Evolutionary conservation across 352 stramenopile species (phyloP), one percentile per base, ranked within the genome.

Genomic region (Pythium aristosporum): DNA sequence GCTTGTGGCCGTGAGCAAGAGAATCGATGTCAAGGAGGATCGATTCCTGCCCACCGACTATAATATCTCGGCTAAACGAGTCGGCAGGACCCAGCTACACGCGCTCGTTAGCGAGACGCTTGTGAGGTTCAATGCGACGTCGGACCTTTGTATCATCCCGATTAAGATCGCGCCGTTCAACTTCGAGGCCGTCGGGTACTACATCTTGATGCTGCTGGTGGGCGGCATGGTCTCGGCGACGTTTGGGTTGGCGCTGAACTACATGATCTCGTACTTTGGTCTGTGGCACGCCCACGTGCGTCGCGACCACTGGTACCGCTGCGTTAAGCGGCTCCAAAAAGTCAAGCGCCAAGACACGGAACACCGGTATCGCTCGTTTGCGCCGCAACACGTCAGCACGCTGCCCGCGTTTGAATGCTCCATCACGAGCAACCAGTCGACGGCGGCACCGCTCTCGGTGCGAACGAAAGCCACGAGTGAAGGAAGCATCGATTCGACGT

Each of bases 221-320:
- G 87, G 85, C 39, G 86, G 81, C 51, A 84, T 95, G 42, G 71
- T 95, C 30, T 78, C 82, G 8, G 80, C 87, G 2, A 69, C 80
- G 9, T 73, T 75, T 20, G 81, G 87, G 75, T 76, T 95, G 5
- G 59, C 75, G 15, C 70, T 76, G 42, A 94, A 95, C 52, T 95
- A 94, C 64, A 64, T 95, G 50, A 79, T 92, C 39, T 91, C 80
- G 43, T 92, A 82, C 60, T 57, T 91, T 32, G 87, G 87, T 11
- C 48, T 95, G 18, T 95, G 84, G 87, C 87, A 95, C 41, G 81
- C 87, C 0, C 87, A 95, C 41, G 85, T 95, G 20, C 85, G 87
- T 41, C 74, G 87, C 61, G 87, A 95, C 50, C 77, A 92, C 63
- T 95, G 87, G 87, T 93, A 86, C 57, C 75, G 80, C 50, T 93